phyloP scores from a whole-genome alignment of 768 basidiomycete species.

The Trametes cingulata region DNA sequence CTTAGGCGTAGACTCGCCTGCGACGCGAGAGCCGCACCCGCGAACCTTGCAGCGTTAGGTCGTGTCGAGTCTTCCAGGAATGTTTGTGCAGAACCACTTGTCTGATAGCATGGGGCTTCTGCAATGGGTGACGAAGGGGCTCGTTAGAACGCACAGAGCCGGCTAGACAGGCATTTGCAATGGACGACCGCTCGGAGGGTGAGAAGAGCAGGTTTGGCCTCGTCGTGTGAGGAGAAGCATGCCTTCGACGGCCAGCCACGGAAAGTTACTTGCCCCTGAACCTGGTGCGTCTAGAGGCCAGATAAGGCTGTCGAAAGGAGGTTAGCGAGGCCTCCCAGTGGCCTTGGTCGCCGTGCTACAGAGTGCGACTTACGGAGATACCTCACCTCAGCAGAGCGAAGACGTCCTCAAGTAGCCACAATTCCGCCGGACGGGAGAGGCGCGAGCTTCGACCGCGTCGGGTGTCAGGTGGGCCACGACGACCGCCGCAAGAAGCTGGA shows the following conservation, averaged over 20 bases:
- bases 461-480: neutral
- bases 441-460: neutral
- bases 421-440: neutral
- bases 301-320: neutral
- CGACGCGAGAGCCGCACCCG: slow-evolving; percentile 13
- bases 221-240: slow-evolving; percentile 5
- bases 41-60: slow-evolving; percentile 12
- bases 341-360: neutral
- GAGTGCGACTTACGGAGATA: neutral
- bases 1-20: too few species aligned
- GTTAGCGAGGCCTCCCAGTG: neutral
- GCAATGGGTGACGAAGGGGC: neutral
- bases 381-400: neutral
- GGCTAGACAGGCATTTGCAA: slow-evolving; percentile 3
- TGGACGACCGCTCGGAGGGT: neutral
- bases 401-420: neutral
- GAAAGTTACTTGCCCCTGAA: slow-evolving; percentile 12
- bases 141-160: neutral
- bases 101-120: neutral
- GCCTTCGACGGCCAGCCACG: neutral
- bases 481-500: neutral
- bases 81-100: neutral
- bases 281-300: slow-evolving; percentile 4
- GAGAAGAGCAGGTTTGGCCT: neutral
- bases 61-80: neutral